Evolutionary conservation across 192 early-diverging fungal genomes (phyloP), one percentile per base, ranked within the genome.

Genomic region (Coemansia sp.): DNA sequence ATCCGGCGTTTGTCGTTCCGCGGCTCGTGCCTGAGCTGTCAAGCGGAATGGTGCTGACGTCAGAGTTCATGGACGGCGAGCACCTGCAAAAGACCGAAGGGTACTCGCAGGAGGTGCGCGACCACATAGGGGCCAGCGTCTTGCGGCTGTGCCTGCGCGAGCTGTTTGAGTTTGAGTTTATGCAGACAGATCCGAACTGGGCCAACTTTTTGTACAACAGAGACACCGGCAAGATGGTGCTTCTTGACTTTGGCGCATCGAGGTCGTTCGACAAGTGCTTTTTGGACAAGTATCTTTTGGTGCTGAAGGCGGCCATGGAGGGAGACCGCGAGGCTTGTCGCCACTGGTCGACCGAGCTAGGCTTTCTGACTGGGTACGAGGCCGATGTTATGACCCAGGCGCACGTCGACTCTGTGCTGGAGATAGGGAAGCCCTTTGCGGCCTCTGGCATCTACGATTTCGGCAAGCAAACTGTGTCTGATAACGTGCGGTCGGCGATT

Each of bases 181-280:
- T 99, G 97, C 97, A 99, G 74, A 99, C 97, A 6, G 97, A 99
- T 74, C 97, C 97, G 2, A 99, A 99, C 71, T 99, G 97, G 97
- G 87, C 90, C 54, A 99, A 99, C 73, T 99, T 99, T 70, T 75
- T 99, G 55, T 99, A 94, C 68, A 88, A 93, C 61, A 65, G 54
- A 3, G 30, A 36, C 5, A 85, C 83, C 10, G 78, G 82, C 50
- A 90, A 85, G 74, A 87, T 98, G 49, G 85, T 89, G 30, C 68
- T 99, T 69, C 71, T 99, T 34, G 97, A 99, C 72, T 99, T 99
- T 84, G 97, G 97, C 20, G 91, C 97, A 3, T 89, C 90, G 23
- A 84, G 95, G 25, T 86, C 84, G 48, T 99, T 93, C 67, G 78
- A 82, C 49, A 70, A 83, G 27, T 54, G 63, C 56, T 99, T 99